Evolutionary conservation across 768 basidiomycete species (phyloP), one percentile per base, ranked within the genome.

Genomic region (Phylloporus rhodoxanthus): DNA sequence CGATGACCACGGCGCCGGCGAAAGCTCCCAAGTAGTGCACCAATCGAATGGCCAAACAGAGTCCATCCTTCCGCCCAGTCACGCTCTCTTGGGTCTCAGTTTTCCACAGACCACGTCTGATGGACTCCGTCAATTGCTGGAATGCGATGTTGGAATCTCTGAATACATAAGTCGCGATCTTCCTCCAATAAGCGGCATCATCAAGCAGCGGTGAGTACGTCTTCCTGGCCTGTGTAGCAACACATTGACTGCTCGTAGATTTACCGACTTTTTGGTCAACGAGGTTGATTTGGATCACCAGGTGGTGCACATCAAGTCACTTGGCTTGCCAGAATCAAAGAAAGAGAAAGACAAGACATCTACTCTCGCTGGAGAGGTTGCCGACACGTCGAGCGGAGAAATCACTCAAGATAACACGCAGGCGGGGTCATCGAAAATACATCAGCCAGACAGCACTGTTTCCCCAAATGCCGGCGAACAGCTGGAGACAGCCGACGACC

Each of bases 241-340:
- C 37, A 17, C 32, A 46, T n/a, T 17, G 50, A 44, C 29, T 44
- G 21, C 19, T 41, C 45, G 23, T 61, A 96, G 94, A 60, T 98
- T 98, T 67, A 95, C 95, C 34, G 96, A 99, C 68, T 99, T 99
- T 64, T 60, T 98, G 59, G 96, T 99, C 17, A 87, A 78, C 60
- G 96, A 99, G 70, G 85, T 99, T 28, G 84, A 88, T 61, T 77
- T 82, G 52, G 84, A 90, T 55, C 78, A 84, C 38, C 80, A 87
- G 54, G 84, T 90, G 8, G 71, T 96, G 15, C 86, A 89, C 61
- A 62, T 99, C 29, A 90, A 89, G 64, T 80, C 82, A 46, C 76
- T 98, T 33, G 78, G 72, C 30, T 82, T 82, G 62, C 93, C 91
- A 2, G 73, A 78, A 51, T 74, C 71, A 9, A 79, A 78, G 57